Conservation (phyloP, 345 rosid species). For the Dipteronia dyeriana region DNA sequence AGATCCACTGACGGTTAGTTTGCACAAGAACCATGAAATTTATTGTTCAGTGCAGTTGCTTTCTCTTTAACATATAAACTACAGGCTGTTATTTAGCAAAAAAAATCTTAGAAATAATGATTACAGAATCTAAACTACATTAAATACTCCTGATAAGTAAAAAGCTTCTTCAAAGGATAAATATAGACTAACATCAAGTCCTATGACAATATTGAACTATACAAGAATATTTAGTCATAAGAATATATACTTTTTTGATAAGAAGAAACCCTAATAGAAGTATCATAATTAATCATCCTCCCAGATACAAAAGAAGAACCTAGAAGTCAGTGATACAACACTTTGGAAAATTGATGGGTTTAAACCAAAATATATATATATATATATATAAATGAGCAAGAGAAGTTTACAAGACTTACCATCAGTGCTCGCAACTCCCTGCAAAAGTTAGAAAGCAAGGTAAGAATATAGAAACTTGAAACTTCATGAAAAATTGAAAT, state of each 20-base stretch:
- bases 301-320: slow-evolving; percentile 3
- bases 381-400: neutral
- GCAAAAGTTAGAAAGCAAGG: slow-evolving; percentile 31
- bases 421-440: slow-evolving; percentile 99
- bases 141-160: neutral
- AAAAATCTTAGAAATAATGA: slow-evolving; percentile 12
- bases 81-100: neutral
- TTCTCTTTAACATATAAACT: slow-evolving; percentile 5
- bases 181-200: slow-evolving; percentile 6
- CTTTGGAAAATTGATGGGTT: neutral
- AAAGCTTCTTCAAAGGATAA: slow-evolving; percentile 6
- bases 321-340: neutral
- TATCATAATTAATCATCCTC: neutral
- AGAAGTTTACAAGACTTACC: slow-evolving; percentile 48
- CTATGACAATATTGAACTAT: neutral
- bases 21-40: neutral
- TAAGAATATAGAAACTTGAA: slow-evolving; percentile 28
- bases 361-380: slow-evolving; percentile 10
- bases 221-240: neutral
- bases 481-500: slow-evolving; percentile 17
- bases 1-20: neutral
- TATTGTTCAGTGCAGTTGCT: neutral
- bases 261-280: neutral
- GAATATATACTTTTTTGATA: neutral
- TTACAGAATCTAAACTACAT: neutral